Evolutionary conservation across 192 early-diverging fungal species (phyloP).

Genomic region (Borealophlyctis nickersoniae): DNA sequence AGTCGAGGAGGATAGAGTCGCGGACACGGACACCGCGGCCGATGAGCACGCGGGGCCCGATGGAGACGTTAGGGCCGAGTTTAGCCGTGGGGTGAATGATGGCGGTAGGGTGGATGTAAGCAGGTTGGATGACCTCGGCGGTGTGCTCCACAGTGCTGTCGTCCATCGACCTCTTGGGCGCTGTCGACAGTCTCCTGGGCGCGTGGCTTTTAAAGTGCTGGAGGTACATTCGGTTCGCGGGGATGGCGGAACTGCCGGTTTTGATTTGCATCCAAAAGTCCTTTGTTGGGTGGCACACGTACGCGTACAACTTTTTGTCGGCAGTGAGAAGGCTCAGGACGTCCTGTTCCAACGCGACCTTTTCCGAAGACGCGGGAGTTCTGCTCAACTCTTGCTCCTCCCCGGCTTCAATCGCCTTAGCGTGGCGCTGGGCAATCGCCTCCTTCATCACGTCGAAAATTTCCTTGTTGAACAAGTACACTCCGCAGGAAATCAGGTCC

Average conservation of each 20-base stretch:
- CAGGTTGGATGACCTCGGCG: slow-evolving; percentile 77
- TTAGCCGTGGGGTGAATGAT: slow-evolving; percentile 88
- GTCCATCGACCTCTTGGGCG: slow-evolving; percentile 19
- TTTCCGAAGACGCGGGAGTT: slow-evolving; percentile 49
- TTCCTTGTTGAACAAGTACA: slow-evolving; percentile 87
- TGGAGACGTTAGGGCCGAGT: slow-evolving; percentile 94
- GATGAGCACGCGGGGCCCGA: slow-evolving; percentile 84
- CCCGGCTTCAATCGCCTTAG: slow-evolving; percentile 52
- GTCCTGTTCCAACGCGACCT: slow-evolving; percentile 88
- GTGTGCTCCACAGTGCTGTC: neutral
- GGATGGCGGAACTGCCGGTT: slow-evolving; percentile 85
- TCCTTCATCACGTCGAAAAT: slow-evolving; percentile 83
- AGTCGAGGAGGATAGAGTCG: slow-evolving; percentile 92
- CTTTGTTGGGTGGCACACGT: slow-evolving; percentile 55
- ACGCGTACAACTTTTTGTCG: slow-evolving; percentile 80
- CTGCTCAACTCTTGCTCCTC: slow-evolving; percentile 14
- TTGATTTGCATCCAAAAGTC: slow-evolving; percentile 99
- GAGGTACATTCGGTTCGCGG: slow-evolving; percentile 90
- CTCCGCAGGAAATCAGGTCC: slow-evolving; percentile 91
- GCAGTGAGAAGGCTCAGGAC: slow-evolving; percentile 81
- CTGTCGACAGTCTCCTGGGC: slow-evolving; percentile 64
- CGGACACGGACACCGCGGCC: slow-evolving; percentile 91
- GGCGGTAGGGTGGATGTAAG: slow-evolving; percentile 93
- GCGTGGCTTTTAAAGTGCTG: slow-evolving; percentile 67
- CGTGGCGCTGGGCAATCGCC: slow-evolving; percentile 70